These are phyloP conservation scores for Sporopachydermia cereana DNA, from an alignment of 1,139 yeast genomes.

Conservation along the genomic window DNA sequence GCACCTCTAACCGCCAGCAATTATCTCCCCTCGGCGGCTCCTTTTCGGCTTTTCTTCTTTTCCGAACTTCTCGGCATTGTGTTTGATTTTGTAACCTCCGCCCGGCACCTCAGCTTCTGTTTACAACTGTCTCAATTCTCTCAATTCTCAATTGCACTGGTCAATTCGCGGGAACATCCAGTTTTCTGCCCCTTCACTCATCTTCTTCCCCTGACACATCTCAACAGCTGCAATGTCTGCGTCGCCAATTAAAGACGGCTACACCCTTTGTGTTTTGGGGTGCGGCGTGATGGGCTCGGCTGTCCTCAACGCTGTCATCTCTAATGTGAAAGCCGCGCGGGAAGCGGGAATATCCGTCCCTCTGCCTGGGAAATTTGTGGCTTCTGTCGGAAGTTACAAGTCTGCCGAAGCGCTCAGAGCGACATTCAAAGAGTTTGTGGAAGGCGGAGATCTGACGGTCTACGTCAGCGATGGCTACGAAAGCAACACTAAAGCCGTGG, in stretches of 20 bases:
- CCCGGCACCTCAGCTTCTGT: too few relatives aligned
- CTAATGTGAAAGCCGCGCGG: constrained; percentile 26
- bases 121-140: too few relatives aligned
- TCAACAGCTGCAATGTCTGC: constrained; percentile 15
- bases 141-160: too few relatives aligned
- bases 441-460: constrained; percentile 21
- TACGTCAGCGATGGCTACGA: constrained; percentile 40
- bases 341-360: constrained; percentile 29
- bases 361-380: constrained; percentile 60
- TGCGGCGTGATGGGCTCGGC: constrained; percentile 98
- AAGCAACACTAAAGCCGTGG: constrained; percentile 52
- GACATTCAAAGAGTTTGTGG: constrained; percentile 38
- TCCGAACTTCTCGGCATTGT: too few relatives aligned
- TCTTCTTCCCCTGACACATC: too few relatives aligned
- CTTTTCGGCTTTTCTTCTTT: too few relatives aligned
- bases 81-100: too few relatives aligned
- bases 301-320: constrained; percentile 69
- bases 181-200: too few relatives aligned
- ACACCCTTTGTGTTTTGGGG: constrained; percentile 73
- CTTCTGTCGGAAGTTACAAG: constrained; percentile 54
- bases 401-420: constrained; percentile 36
- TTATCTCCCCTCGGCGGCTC: too few relatives aligned
- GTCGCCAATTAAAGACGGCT: constrained; percentile 24
- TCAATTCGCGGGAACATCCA: too few relatives aligned
- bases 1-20: too few relatives aligned